Base-by-base conservation (phyloP, 176 grass and related monocot species). In the Thalia dealbata region DNA sequence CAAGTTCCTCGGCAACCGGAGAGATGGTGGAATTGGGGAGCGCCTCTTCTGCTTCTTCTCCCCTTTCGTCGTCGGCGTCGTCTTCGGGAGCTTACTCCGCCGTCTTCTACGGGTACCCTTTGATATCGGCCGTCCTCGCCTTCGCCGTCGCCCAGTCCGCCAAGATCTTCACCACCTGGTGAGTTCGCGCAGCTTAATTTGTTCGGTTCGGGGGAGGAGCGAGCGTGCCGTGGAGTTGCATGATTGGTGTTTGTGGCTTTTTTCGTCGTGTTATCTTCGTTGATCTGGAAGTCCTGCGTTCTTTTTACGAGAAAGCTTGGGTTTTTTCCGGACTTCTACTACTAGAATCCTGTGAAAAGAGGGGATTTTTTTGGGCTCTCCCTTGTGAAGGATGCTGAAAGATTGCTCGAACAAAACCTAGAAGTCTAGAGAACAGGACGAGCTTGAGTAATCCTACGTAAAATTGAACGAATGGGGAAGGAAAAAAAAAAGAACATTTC, bases 101-200 rank as follows among this genome's bases (percentile, higher is more conserved):
- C 71, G 7, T 73, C 29, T 58, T 56, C 52, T 50, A n/a, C 10
- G 45, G 29, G 16, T 73, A 54, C 21, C 50, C 71, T 18, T 50
- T 73, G 28, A n/a, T 73, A 50, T 32, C 71, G 28, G 71, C 71
- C 10, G 23, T 73, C 50, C 51, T 73, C 13, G 71, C 71, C 27
- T 56, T 73, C 29, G 71, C 71, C 22, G 38, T 73, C 7, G 71
- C 71, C 2, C 71, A 73, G 35, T 56, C 71, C 19, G 24, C 18
- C 50, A 73, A 73, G 71, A 27, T 73, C 26, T 73, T 73, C 46
- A n/a, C 46, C 9, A 73, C 71, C 27, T 41, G 71, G 71, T 73
- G 21, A 42, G 38, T 22, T 12, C 28, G 12, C 38, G 14, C 28
- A 23, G 10, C 7, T 64, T 30, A 16, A 14, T 64, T 16, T 30